phyloP scores from a whole-genome alignment of 2,329 filamentous ascomycete genomes.

The Nectriaceae sp. region DNA sequence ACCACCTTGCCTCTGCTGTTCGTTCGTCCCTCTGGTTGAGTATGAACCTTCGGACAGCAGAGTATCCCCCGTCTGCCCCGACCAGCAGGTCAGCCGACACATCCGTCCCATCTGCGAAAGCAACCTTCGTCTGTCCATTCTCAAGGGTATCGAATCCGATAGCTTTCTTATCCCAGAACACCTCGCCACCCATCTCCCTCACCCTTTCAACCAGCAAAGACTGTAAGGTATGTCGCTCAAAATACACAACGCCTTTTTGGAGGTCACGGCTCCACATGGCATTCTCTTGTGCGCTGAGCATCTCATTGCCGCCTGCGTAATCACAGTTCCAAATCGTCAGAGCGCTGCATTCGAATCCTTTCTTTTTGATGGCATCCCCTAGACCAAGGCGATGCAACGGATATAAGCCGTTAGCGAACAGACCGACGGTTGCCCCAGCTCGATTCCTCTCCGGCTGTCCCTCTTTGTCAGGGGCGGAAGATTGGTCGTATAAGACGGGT shows the following conservation, averaged over 20 bases:
- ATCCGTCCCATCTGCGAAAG: constrained; percentile 12
- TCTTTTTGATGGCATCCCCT: constrained; percentile 9
- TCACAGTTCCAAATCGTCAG: constrained; percentile 17
- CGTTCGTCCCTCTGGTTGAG: constrained; percentile 12
- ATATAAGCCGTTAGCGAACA: constrained; percentile 26
- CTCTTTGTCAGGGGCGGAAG: constrained; percentile 10
- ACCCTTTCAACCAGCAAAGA: constrained; percentile 18
- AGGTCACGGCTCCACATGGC: constrained; percentile 22
- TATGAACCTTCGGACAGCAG: constrained; percentile 19
- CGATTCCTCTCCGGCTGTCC: constrained; percentile 14
- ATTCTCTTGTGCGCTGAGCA: constrained; percentile 11
- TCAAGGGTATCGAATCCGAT: constrained; percentile 10
- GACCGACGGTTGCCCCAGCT: constrained; percentile 23
- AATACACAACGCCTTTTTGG: constrained; percentile 19
- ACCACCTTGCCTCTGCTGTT: constrained; percentile 19
- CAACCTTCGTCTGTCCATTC: constrained; percentile 8
- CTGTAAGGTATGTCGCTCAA: constrained; percentile 21
- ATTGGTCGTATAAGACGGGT: constrained; percentile 18
- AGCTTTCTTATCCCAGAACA: constrained; percentile 21
- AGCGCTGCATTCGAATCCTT: constrained; percentile 15
- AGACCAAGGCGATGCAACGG: constrained; percentile 20
- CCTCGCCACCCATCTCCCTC: constrained; percentile 15
- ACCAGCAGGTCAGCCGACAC: constrained; percentile 17
- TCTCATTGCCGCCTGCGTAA: constrained; percentile 10
- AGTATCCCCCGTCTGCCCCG: constrained; percentile 26